A percentile compares a stretch with the other conserved stretches of the same genome.
phyloP scores from a whole-genome alignment of 148 eudicot genomes.

The Polygonum aviculare region DNA sequence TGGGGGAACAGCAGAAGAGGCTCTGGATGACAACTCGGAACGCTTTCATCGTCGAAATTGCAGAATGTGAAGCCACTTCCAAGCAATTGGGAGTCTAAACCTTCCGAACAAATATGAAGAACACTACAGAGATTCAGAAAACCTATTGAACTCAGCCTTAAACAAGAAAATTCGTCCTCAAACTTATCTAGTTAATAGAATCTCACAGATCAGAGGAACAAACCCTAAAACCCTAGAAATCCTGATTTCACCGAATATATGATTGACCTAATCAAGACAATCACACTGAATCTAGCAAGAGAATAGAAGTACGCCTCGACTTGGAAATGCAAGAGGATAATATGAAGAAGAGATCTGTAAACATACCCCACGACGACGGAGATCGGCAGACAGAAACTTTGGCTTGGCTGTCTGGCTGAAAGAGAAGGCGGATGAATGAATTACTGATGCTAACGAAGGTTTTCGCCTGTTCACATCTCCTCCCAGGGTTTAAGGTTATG shows the following conservation, averaged over 20 bases:
- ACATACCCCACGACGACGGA: constrained; percentile 1
- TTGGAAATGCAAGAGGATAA: background rate
- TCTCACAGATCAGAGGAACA: background rate
- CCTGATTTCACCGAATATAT: background rate
- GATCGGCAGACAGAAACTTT: background rate
- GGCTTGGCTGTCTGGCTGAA: background rate
- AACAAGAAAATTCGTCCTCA: no score
- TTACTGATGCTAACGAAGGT: background rate
- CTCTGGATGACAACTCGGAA: background rate
- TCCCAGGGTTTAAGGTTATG: background rate
- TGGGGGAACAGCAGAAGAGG: background rate
- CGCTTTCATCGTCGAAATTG: background rate
- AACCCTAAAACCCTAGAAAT: background rate
- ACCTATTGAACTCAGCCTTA: no score
- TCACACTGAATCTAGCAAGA: background rate
- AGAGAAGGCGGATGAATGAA: background rate
- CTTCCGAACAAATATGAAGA: no score
- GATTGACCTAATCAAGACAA: background rate
- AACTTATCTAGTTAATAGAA: background rate
- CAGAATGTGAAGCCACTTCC: background rate
- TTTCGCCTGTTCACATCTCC: background rate
- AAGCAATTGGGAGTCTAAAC: no score
- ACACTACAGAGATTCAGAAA: no score
- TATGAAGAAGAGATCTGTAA: background rate
- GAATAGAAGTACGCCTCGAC: background rate